phyloP scores from a whole-genome alignment of 2,329 filamentous ascomycete genomes.

The Chaetomiaceae sp. region DNA sequence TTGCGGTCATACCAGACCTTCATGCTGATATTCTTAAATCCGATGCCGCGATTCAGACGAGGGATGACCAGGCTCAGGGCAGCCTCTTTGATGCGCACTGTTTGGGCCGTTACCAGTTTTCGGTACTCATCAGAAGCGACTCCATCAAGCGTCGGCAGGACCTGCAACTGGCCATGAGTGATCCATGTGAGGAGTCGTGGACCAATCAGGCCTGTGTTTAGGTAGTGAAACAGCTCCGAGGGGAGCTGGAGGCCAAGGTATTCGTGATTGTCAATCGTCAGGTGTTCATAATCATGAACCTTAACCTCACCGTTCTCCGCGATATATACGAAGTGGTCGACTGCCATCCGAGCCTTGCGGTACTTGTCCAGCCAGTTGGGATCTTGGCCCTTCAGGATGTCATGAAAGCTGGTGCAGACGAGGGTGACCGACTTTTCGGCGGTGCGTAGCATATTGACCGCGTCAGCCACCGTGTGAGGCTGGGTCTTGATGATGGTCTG shows the following conservation, averaged over 20 bases:
- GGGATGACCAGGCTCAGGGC: slow-evolving; percentile 74
- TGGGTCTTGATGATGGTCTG: slow-evolving; percentile 49
- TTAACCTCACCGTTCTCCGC: slow-evolving; percentile 71
- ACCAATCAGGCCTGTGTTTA: slow-evolving; percentile 77
- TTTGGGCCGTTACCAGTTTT: slow-evolving; percentile 67
- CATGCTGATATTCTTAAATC: slow-evolving; percentile 71
- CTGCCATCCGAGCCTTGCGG: slow-evolving; percentile 75
- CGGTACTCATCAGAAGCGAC: slow-evolving; percentile 76
- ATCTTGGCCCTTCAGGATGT: slow-evolving; percentile 68
- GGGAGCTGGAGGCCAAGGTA: slow-evolving; percentile 88
- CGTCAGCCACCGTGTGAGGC: slow-evolving; percentile 64
- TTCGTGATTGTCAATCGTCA: slow-evolving; percentile 80
- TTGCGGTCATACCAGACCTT: slow-evolving; percentile 79
- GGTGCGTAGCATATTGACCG: slow-evolving; percentile 71
- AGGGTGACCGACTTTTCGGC: slow-evolving; percentile 65
- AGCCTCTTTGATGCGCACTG: slow-evolving; percentile 71
- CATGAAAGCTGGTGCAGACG: slow-evolving; percentile 73
- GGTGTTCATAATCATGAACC: slow-evolving; percentile 66
- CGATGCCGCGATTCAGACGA: slow-evolving; percentile 76
- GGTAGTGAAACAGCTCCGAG: slow-evolving; percentile 84
- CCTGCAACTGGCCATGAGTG: slow-evolving; percentile 70
- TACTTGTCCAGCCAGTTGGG: slow-evolving; percentile 80
- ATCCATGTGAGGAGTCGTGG: slow-evolving; percentile 77
- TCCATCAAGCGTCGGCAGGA: slow-evolving; percentile 82
- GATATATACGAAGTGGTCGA: slow-evolving; percentile 84